Base-by-base conservation (phyloP, 208 protist species). In the Zelonia costaricensis region DNA sequence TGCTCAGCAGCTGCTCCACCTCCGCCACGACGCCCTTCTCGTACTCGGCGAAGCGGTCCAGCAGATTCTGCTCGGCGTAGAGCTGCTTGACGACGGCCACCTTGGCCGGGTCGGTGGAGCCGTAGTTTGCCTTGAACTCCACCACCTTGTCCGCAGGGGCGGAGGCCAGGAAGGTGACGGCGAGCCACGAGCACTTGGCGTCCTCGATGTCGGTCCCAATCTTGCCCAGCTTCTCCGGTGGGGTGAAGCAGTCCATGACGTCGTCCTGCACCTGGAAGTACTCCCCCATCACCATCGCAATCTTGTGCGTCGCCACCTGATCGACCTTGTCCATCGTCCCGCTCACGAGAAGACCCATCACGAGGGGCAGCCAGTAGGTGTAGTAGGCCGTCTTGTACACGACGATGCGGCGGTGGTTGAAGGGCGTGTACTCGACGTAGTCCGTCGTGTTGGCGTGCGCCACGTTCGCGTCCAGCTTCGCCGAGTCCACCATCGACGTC, bases 181-280 rank as follows among this genome's bases (percentile, higher is more conserved):
- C 79, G 18, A 98, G 80, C 98, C 98, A 99, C 9, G 89, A 93
- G 77, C 95, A 98, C 82, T 99, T 99, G 53, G 93, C 92, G 57
- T 99, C 98, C 68, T 99, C 87, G 62, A 99, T 99, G 77, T 99
- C 98, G 15, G 96, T 97, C 9, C 98, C 97, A 49, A 99, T 91
- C 79, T 99, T 99, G 56, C 98, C 98, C 28, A 99, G 89, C 42
- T 95, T 83, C 65, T 94, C 85, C 38, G 97, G 95, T 22, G 95
- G 82, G 45, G 91, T 98, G 68, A 97, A 99, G 67, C 94, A 98
- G 80, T 99, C 98, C 76, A 99, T 95, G 55, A 97, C 98, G 74
- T 99, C 98, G 69, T 99, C 98, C 84, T 98, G 97, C 36, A 97
- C 85, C 78, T 99, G 98, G 69, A 99, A 99, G 72, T 97, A 98